Base-by-base conservation (phyloP, 1,139 yeast species). In the Williopsis jadinii region DNA sequence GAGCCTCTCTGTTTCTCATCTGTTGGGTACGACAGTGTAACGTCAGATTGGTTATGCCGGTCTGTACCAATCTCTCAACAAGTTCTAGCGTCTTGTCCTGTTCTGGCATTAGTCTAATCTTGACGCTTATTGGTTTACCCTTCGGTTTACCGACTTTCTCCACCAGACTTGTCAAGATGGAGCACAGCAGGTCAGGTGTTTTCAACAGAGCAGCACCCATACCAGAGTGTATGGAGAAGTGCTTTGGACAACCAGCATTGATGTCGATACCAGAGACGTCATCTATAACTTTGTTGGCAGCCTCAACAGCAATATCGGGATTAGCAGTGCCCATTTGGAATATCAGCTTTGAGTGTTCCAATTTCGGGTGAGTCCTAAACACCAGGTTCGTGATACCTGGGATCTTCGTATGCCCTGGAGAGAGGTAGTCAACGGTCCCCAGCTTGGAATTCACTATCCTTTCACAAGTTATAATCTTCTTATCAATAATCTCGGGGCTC, bases 191-290 rank as follows among this genome's bases (percentile, higher is more conserved):
- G 37, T 85, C 95, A 0, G 97, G 97, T 0, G 90, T 86, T 36
- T 74, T 68, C 45, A 92, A 68, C 37, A 92, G 67, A 1, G 95
- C 97, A 3, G 97, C 96, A 5, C 98, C 98, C 97, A 92, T 92
- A 1, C 98, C 98, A 0, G 94, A 73, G 60, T 88, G 97, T 3
- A 87, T 73, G 1, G 88, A 80, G 54, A 85, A 86, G 46, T 83
- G 90, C 58, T 87, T 88, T 3, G 98, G 98, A 63, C 98, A 92
- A 5, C 98, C 98, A 34, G 96, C 87, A 60, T 92, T 92, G 47
- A 92, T 75, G 59, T 92, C 98, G 11, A 92, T 84, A 9, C 95
- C 97, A 47, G 80, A 88, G 1, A 92, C 97, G 60, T 92, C 98
- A 2, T 70, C 57, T 12, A 90, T 87, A 3, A 92, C 85, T 37